Conservation (phyloP, 352 stramenopile genomes). For the Pythium vanterpoolii region DNA sequence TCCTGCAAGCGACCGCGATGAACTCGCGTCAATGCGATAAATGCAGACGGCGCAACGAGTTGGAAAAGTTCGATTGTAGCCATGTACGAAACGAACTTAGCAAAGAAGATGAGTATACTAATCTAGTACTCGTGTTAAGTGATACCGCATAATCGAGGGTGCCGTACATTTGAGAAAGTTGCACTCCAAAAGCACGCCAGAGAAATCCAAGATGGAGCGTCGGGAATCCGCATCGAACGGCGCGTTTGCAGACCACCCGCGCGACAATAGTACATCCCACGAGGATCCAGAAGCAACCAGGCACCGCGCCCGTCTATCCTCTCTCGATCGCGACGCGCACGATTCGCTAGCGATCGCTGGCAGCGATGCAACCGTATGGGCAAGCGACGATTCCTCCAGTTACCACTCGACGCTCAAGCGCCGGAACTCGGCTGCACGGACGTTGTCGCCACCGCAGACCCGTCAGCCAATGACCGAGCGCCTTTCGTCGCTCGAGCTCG, state of each 20-base stretch:
- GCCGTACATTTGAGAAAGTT: background rate
- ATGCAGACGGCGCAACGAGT: no score
- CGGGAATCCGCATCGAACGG: background rate
- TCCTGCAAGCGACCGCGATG: no score
- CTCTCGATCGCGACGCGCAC: background rate
- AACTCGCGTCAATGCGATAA: no score
- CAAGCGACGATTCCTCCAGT: no score
- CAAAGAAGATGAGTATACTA: no score
- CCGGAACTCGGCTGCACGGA: slow-evolving; percentile 1
- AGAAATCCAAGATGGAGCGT: background rate
- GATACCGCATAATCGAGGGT: background rate
- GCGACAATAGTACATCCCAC: background rate
- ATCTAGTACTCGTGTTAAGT: background rate
- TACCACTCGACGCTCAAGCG: background rate
- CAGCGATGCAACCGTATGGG: background rate
- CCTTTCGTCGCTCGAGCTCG: slow-evolving; percentile 12
- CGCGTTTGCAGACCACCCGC: background rate
- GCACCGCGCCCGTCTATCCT: background rate
- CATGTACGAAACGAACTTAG: no score
- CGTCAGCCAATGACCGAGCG: background rate
- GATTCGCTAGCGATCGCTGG: background rate
- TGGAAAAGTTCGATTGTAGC: no score
- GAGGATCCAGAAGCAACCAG: background rate
- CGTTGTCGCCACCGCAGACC: slow-evolving; percentile 10
- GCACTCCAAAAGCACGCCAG: background rate